Conservation (phyloP, 305 asterid species). For the Fraxinus greggii region DNA sequence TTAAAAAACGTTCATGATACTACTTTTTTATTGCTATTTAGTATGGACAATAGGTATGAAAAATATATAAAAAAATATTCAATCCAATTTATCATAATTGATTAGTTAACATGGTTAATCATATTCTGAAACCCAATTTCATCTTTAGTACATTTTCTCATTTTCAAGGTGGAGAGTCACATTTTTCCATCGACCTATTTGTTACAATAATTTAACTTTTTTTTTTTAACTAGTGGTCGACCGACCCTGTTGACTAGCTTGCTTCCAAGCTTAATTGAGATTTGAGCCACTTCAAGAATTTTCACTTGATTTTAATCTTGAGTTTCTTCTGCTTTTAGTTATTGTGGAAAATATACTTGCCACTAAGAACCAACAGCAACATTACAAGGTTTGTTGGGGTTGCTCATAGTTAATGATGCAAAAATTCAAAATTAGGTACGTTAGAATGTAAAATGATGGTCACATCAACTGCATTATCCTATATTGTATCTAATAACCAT, state of each 20-base stretch:
- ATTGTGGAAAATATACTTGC: not conserved
- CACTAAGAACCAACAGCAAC: conserved; percentile 9
- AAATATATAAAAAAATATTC: no score
- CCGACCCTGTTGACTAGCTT: not conserved
- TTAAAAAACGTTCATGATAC: no score
- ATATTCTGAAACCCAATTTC: no score
- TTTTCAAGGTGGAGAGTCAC: no score
- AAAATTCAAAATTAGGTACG: not conserved
- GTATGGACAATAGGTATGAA: no score
- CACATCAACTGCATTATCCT: conserved; percentile 28
- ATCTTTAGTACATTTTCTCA: no score
- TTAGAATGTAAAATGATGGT: conserved; percentile 19
- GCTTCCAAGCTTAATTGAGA: not conserved
- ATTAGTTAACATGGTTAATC: no score
- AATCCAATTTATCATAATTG: no score
- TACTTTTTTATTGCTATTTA: no score
- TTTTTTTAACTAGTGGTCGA: not conserved
- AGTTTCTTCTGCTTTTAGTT: not conserved
- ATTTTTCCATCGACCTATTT: no score
- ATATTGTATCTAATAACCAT: not conserved
- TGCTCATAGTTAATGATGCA: not conserved
- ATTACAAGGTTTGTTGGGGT: conserved; percentile 7
- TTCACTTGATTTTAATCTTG: not conserved
- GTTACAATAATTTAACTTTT: no score
- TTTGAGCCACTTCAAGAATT: no score